A percentile compares a stretch with the other conserved stretches of the same genome.
These are phyloP conservation scores for Paraurostyla sp. DNA, from an alignment of 73 alveolate genomes.

Conservation along the genomic window DNA sequence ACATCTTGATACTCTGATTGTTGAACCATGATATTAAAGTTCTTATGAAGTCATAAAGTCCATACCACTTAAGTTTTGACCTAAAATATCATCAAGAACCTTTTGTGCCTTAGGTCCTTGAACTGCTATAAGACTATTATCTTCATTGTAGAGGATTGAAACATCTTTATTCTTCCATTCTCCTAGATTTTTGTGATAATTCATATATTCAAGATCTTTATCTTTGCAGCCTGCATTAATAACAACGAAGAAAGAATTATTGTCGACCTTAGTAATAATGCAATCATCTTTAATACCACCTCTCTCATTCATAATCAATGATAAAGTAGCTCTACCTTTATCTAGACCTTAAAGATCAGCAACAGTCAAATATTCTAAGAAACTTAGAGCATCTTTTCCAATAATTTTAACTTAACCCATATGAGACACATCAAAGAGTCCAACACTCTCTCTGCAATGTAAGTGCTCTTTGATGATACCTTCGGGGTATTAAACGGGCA, in stretches of 20 bases:
- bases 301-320: constrained; percentile 88
- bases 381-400: constrained; percentile 84
- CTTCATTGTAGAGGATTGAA: constrained; percentile 53
- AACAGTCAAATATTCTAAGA: constrained; percentile 79
- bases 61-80: constrained; percentile 62
- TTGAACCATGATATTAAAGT: constrained; percentile 25
- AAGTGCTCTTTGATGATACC: constrained; percentile 87
- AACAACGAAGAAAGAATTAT: constrained; percentile 81
- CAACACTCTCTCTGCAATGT: constrained; percentile 78
- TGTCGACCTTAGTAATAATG: constrained; percentile 74
- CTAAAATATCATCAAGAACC: constrained; percentile 67
- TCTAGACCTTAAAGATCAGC: constrained; percentile 80
- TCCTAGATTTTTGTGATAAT: constrained; percentile 45
- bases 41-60: constrained; percentile 73
- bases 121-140: constrained; percentile 36
- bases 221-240: constrained; percentile 95
- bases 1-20: constrained; percentile 79
- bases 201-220: constrained; percentile 89
- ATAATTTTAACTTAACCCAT: constrained; percentile 87
- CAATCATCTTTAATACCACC: constrained; percentile 97
- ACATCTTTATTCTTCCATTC: constrained; percentile 74
- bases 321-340: constrained; percentile 81
- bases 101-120: constrained; percentile 87
- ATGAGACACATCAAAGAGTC: constrained; percentile 92
- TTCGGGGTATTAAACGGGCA: constrained; percentile 90